Evolutionary conservation across 2,329 filamentous ascomycete genomes (phyloP), one percentile per base, ranked within the genome.

Genomic region (Epichloe hybrida): DNA sequence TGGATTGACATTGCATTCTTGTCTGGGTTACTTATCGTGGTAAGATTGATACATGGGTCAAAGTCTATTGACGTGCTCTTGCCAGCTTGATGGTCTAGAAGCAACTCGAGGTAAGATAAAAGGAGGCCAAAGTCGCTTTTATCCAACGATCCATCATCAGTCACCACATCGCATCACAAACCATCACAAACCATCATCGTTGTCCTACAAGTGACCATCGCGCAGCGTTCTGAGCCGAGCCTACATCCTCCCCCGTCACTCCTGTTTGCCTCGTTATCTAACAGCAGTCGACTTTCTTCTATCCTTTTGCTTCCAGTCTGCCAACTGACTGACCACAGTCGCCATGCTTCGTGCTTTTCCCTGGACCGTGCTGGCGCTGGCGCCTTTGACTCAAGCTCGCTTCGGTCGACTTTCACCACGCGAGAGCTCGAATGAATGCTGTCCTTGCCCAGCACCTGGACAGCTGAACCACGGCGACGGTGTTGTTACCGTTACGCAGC

Each of bases 401-500:
- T 55, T 61, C 35, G 54, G 55, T 34, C 54, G 56, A 35, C 46
- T 60, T 17, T 50, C 55, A 8, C 39, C 55, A 23, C 58, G 57
- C 45, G 53, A 52, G 13, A 50, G 55, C 15, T 50, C 48, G n/a
- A 51, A 58, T 4, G 58, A 61, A 45, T 66, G 61, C 47, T 64
- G 62, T 41, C 59, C 65, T 36, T 68, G 65, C 23, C 51, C 58
- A 5, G 46, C 50, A 9, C 41, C 59, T 17, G 54, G 54, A 21
- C 53, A 50, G 11, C 31, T 53, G 20, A 50, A 46, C 8, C 50
- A 53, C n/a, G 56, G 45, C 12, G 36, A 42, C 8, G 51, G 52
- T 8, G 62, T 60, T 11, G 55, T 66, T 37, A 64, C 61, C 20
- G 54, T 64, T 35, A 63, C 59, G 38, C 51, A 56, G 8, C 51